Base-by-base conservation (phyloP, 1,284 basidiomycete species). In the Phlebopus sp. region DNA sequence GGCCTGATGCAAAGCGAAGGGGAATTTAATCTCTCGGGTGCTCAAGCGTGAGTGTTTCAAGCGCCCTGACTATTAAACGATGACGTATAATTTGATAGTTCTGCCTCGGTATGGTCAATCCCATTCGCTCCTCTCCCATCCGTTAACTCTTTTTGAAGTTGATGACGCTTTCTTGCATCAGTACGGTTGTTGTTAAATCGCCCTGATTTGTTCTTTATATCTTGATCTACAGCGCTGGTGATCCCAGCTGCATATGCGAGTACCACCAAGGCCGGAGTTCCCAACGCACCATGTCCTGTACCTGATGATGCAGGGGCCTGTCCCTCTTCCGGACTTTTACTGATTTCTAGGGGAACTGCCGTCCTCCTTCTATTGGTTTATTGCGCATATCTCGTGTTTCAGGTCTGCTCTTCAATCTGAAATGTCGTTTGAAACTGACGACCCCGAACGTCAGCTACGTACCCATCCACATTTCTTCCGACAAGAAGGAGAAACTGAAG, bases 171-270 rank as follows among this genome's bases (percentile, higher is more conserved):
- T 79, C 92, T 5, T 90, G 89, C 66, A 92, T 95, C 66, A 93
- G 85, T 88, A 63, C 54, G 82, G 72, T 39, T 37, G 15, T 14
- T 37, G 21, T 53, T 50, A 32, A 37, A 42, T 37, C 49, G 37
- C 25, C 14, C 37, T 9, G 27, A 30, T 42, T 34, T 37, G 44
- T 18, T 51, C 7, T 44, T 34, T 35, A 47, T 49, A 34, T 48
- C 47, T 32, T 11, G 6, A 21, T 32, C 47, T 34, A 27, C 38
- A 88, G 85, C 92, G 23, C 78, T 97, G 35, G 86, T 94, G 53
- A 86, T 97, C 49, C 92, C 92, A n/a, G 92, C 92, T 27, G 92
- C 92, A 1, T 95, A 92, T 61, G 78, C 84, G 60, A 77, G 75
- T 54, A 73, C 82, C 9, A 65, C 68, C 37, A 10, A 39, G 38